Percentiles rank a stretch among this genome's conserved stretches.
These are phyloP conservation scores for Candida adriatica DNA, from an alignment of 805 yeast genomes.

Conservation along the genomic window DNA sequence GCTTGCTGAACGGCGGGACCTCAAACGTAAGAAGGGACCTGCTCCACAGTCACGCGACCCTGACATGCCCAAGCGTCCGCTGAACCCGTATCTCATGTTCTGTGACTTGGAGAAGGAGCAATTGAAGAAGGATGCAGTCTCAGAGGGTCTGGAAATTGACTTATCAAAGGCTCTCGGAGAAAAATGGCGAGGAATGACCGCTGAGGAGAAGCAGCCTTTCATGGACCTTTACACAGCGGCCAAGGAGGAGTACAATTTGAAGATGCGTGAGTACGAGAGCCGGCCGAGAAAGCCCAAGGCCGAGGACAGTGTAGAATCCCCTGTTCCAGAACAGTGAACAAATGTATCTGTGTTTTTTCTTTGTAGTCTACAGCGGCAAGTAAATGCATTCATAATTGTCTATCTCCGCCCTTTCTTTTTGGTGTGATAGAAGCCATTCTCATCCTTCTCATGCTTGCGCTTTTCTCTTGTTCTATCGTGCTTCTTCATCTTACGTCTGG, in stretches of 20 bases:
- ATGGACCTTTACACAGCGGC: constrained; percentile 74
- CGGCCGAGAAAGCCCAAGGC: constrained; percentile 11
- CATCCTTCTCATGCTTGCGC: constrained; percentile 69
- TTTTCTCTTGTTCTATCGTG: constrained; percentile 72
- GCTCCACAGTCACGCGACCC: constrained; percentile 56
- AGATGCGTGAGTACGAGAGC: constrained; percentile 50
- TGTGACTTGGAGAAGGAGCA: constrained; percentile 83
- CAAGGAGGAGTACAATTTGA: constrained; percentile 63
- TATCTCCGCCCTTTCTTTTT: too few relatives aligned
- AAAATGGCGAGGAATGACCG: constrained; percentile 72
- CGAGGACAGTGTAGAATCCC: constrained; percentile 6
- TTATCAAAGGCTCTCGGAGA: constrained; percentile 75
- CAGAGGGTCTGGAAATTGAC: constrained; percentile 50
- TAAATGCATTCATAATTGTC: too few relatives aligned
- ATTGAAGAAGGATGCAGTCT: constrained; percentile 51
- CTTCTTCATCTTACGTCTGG: constrained; percentile 67
- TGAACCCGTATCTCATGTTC: constrained; percentile 77
- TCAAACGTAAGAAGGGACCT: constrained; percentile 12
- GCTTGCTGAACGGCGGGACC: constrained; percentile 22
- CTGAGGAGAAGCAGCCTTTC: constrained; percentile 65
- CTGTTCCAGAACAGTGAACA: constrained; percentile 3
- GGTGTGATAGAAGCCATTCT: constrained; percentile 64
- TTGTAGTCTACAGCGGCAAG: neutral
- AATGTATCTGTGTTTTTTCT: neutral
- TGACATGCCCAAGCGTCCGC: constrained; percentile 79